A percentile compares a stretch with the other conserved stretches of the same genome.
Conservation (phyloP, 2,329 filamentous ascomycete genomes). For the Penicillium concentricum region DNA sequence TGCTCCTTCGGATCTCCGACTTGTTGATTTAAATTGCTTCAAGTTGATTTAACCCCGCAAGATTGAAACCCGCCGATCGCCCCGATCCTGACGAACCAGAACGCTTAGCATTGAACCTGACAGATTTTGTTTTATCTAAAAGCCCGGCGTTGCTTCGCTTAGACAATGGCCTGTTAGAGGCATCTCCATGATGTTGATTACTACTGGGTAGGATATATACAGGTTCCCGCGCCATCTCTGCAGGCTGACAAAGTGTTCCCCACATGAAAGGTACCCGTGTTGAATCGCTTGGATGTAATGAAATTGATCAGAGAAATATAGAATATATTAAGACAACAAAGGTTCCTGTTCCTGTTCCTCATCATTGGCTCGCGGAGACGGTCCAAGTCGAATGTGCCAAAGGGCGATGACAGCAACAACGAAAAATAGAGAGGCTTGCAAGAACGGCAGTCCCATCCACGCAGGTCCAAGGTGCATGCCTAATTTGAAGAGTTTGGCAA, state of each 20-base stretch:
- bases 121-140: neutral
- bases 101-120: neutral
- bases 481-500: constrained; percentile 27
- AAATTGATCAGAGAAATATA: neutral
- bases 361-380: neutral
- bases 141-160: neutral
- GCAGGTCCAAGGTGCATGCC: constrained; percentile 27
- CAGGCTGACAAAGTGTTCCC: neutral
- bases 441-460: constrained; percentile 31
- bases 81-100: neutral
- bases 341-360: constrained; percentile 14
- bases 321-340: constrained; percentile 3
- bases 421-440: constrained; percentile 23
- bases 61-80: constrained; percentile 20
- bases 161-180: neutral
- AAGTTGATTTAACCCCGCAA: constrained; percentile 8
- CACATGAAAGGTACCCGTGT: neutral
- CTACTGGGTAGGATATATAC: neutral
- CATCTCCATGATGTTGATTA: neutral
- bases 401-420: constrained; percentile 13
- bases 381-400: constrained; percentile 12
- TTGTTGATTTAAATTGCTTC: neutral
- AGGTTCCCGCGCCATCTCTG: neutral
- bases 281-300: neutral
- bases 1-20: constrained; percentile 19